Conservation (phyloP, 73 alveolate species). For the Paraurostyla sp. region DNA sequence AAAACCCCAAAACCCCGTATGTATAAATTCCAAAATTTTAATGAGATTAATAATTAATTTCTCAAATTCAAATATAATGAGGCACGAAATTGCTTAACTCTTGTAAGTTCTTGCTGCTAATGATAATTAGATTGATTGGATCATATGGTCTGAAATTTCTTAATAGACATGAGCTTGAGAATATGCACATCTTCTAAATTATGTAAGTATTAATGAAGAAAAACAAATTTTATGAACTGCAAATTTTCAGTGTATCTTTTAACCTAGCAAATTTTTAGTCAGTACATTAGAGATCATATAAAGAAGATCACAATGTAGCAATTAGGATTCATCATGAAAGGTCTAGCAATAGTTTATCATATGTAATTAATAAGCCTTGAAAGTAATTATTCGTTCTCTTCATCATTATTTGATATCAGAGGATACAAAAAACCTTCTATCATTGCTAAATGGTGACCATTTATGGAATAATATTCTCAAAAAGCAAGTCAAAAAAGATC, state of each 20-base stretch:
- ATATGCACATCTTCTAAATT: constrained; percentile 13
- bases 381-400: not conserved
- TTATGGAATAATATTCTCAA: constrained; percentile 39
- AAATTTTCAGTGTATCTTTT: not conserved
- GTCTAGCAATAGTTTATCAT: constrained; percentile 46
- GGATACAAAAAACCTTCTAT: constrained; percentile 43
- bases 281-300: constrained; percentile 30
- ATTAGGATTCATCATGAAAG: constrained; percentile 51
- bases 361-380: constrained; percentile 10
- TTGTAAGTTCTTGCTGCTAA: not conserved
- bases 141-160: constrained; percentile 7
- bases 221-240: not conserved
- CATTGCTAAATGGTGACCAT: constrained; percentile 46
- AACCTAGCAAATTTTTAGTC: constrained; percentile 2
- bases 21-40: too few relatives aligned
- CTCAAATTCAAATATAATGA: too few relatives aligned
- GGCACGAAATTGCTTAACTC: not conserved
- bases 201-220: constrained; percentile 17
- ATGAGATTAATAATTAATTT: too few relatives aligned
- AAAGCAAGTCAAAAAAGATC: not conserved
- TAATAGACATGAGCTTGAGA: not conserved
- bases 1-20: too few relatives aligned
- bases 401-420: not conserved
- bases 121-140: constrained; percentile 26
- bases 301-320: constrained; percentile 28